Evolutionary conservation across 495 filamentous ascomycete species (phyloP).

Genomic region (Podospora pseudopauciseta): DNA sequence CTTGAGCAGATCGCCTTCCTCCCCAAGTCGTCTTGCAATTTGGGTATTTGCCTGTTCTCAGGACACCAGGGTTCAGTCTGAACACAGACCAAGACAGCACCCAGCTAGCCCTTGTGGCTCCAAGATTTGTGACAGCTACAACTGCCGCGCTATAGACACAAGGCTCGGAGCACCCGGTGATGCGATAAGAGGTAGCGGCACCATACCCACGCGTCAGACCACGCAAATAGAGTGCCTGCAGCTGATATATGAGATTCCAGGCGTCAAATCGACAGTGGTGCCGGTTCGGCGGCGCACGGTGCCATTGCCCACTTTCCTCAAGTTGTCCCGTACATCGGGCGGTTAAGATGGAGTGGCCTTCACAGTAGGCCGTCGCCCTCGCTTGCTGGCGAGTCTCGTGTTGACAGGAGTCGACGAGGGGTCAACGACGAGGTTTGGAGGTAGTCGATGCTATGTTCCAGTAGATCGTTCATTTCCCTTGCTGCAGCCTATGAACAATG

Average conservation of each 20-base stretch:
- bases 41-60: neutral
- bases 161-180: neutral
- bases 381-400: neutral
- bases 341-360: neutral
- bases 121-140: neutral
- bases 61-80: neutral
- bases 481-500: neutral
- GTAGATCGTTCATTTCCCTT: neutral
- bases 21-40: neutral
- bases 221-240: neutral
- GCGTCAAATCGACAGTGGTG: neutral
- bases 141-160: neutral
- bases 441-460: neutral
- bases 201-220: neutral
- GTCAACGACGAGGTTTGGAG: neutral
- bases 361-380: neutral
- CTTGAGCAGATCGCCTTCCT: neutral
- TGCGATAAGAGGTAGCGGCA: neutral
- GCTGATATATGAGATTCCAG: neutral
- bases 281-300: neutral
- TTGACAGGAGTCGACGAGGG: neutral
- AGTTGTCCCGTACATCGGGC: neutral
- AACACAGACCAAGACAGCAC: neutral
- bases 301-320: neutral
- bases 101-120: neutral